Base-by-base conservation (phyloP, 768 basidiomycete genomes). In the Paxillus involutus region DNA sequence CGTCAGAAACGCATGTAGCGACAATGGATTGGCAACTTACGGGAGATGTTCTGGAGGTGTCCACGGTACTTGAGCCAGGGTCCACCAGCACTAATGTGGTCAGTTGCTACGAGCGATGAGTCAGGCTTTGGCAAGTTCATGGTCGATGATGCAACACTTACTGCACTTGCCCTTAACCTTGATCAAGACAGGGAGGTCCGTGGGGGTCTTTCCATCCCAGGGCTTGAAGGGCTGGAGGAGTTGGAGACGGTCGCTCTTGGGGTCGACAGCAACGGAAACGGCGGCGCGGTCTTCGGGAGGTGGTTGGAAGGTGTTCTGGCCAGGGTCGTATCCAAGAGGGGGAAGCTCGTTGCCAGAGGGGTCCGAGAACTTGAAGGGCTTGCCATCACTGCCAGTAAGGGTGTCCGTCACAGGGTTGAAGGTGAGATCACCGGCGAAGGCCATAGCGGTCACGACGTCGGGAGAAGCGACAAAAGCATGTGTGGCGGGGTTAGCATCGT, bases 41-140 rank as follows among this genome's bases (percentile, higher is more conserved):
- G 91, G 32, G 95, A 97, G 71, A 97, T 98, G 81, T 98, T 98
- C 73, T 97, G 83, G 67, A 98, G 86, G 75, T 98, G 96, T 58
- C 96, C 96, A 79, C 96, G 93, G 81, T 95, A 98, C 78, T 98
- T 98, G 78, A 98, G 84, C 96, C 96, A 98, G 43, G 96, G 96
- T 55, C 96, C 96, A 79, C 95, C 96, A 69, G 95, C 95, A 56
- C 88, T 91, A 73, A 96, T 94, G 74, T 96, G 93, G 71, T 96
- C 94, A 59, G 94, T 94, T 40, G 93, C 82, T 84, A 1, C 45
- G 51, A 53, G 33, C 36, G 41, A 46, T 6, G 39, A 53, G 52
- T 14, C 60, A 57, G 9, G 39, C n/a, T 49, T 45, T 10, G 43
- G 17, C 16, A 40, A n/a, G 6, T 29, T 32, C 29, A 8, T 42